Evolutionary conservation across 1,284 basidiomycete genomes (phyloP).

Genomic region (Ustilago curta): DNA sequence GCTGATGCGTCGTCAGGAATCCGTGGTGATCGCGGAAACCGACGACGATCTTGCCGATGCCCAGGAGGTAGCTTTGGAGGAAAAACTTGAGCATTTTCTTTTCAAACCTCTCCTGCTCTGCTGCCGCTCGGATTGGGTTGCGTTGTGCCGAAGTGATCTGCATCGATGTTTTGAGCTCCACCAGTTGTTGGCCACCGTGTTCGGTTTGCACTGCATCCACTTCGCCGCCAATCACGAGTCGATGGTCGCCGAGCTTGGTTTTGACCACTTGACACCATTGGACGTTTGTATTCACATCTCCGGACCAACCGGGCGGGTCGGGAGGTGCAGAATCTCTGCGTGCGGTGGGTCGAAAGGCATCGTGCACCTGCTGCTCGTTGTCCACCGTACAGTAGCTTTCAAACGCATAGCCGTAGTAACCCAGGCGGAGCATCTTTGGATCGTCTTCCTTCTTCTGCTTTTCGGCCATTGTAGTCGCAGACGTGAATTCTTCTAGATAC

Average conservation of each 20-base stretch:
- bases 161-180: slow-evolving; percentile 94
- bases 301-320: slow-evolving; percentile 75
- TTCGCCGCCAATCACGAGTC: slow-evolving; percentile 91
- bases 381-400: slow-evolving; percentile 83
- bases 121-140: slow-evolving; percentile 14
- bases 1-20: slow-evolving; percentile 59
- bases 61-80: slow-evolving; percentile 91
- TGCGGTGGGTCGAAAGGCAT: slow-evolving; percentile 11
- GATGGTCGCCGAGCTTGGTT: slow-evolving; percentile 82
- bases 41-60: slow-evolving; percentile 84
- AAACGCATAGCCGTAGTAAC: slow-evolving; percentile 76
- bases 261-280: slow-evolving; percentile 96
- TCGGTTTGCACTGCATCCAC: slow-evolving; percentile 82
- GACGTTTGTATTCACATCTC: slow-evolving; percentile 89
- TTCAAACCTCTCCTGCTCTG: slow-evolving; percentile 73
- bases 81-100: slow-evolving; percentile 87
- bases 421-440: slow-evolving; percentile 19
- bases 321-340: background rate
- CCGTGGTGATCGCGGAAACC: slow-evolving; percentile 89
- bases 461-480: slow-evolving; percentile 74
- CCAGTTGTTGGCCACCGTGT: slow-evolving; percentile 71
- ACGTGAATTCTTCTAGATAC: slow-evolving; percentile 85
- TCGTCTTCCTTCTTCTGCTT: slow-evolving; percentile 73
- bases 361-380: slow-evolving; percentile 7
- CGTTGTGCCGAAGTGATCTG: slow-evolving; percentile 72